Evolutionary conservation across 306 rosid species (phyloP), one percentile per base, ranked within the genome.

Genomic region (Ceratonia siliqua): DNA sequence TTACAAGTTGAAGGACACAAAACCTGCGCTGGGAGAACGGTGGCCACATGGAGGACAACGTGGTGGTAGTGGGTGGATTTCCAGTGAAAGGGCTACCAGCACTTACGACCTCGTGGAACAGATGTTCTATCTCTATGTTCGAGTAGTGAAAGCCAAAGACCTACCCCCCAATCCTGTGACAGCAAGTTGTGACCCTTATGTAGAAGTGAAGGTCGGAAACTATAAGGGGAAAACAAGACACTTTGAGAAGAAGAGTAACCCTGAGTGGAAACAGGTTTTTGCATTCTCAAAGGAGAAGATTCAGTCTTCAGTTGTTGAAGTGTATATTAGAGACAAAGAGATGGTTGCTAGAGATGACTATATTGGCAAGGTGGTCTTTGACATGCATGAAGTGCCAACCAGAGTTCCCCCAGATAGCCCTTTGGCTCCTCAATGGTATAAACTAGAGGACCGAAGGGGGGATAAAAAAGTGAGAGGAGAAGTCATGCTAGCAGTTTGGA

Each of bases 321-420:
- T 88, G 38, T 79, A 24, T 70, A 79, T 81, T 38, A 74, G 81
- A 64, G 92, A 88, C 54, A 85, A 50, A 66, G 88, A 74, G 52
- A 63, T 77, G 74, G 87, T 88, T 18, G 24, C 86, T 14, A 76
- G 92, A 72, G 92, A 85, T 74, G 90, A 83, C 6, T 83, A 83
- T 55, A 7, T 88, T 1, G 92, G 92, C 25, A 81, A 68, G 32
- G 92, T 88, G 27, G 81, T 56, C 15, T 83, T 88, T 73, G 90
- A 88, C 86, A 70, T 85, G 90, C 61, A 85, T 62, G 92, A 88
- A 72, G 88, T 88, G 28, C 90, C 92, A 1, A 88, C 92, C 2
- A 81, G 88, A 68, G 92, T 85, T 22, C 92, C 92, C 21, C 92
- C 92, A 5, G 92, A 88, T 70, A 88, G 92, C 27, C 92, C 90